Evolutionary conservation across 306 rosid genomes (phyloP), one percentile per base, ranked within the genome.

Genomic region (Vicia villosa): DNA sequence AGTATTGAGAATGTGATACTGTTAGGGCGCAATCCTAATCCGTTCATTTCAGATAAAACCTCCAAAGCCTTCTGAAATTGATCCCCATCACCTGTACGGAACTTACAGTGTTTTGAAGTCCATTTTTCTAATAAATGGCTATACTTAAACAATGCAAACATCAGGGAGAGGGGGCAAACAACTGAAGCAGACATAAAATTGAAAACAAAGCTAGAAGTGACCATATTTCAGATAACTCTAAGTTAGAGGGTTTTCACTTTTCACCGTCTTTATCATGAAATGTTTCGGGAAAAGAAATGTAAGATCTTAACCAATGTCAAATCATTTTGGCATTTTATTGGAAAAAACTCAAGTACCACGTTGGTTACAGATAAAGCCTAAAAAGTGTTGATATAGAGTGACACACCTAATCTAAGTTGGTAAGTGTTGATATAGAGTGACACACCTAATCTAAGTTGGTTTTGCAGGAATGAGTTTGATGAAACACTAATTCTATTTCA

Each of bases 1-100:
- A 94, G 92, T 81, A 94, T 68, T 72, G 96, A 90, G 86, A 85
- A 94, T 21, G 98, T 94, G 82, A 94, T 85, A 74, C 83, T 83
- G 87, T 94, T 85, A 40, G 98, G 96, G 60, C 73, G 46, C 80
- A 94, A 73, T 65, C 95, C 96, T 52, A 87, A 77, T 57, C 74
- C 84, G 81, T 87, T 90, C 96, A 94, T 88, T 83, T 91, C 95
- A 3, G 74, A 85, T 55, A 88, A 83, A 81, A 88, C 85, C 60
- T 90, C 92, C 88, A 91, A 74, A 68, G 97, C 98, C 79, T 82
- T 88, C 50, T 78, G 89, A 66, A 94, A 83, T 72, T 90, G 95
- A 78, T 88, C 87, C 57, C 98, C 98, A 16, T 91, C 87, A 79
- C 97, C 98, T 94, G 85, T 66, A 81, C 43, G 20, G 78, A 84